Evolutionary conservation across 2,329 filamentous ascomycete species (phyloP).

Genomic region (Lizonia empirigonia): DNA sequence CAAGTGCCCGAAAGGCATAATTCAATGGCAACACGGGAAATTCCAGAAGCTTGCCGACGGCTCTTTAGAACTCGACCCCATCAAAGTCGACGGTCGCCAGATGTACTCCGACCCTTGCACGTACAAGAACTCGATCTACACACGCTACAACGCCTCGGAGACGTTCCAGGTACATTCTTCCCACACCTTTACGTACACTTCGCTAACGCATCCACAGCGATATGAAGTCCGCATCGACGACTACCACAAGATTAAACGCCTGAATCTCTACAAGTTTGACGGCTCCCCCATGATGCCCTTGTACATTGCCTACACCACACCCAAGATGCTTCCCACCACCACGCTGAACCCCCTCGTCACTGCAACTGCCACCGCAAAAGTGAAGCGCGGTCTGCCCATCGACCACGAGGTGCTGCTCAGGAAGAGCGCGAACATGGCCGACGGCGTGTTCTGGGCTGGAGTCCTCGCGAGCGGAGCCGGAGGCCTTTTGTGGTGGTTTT

Average conservation of each 20-base stretch:
- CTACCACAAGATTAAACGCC: slow-evolving; percentile 66
- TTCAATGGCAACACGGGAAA: slow-evolving; percentile 76
- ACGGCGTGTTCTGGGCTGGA: slow-evolving; percentile 59
- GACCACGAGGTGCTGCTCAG: slow-evolving; percentile 49
- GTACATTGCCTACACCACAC: slow-evolving; percentile 67
- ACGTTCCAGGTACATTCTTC: slow-evolving; percentile 59
- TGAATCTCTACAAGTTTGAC: slow-evolving; percentile 68
- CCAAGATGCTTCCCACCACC: slow-evolving; percentile 71
- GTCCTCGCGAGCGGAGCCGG: slow-evolving; percentile 55
- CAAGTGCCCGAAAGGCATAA: slow-evolving; percentile 66
- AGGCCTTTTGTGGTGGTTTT: slow-evolving; percentile 55
- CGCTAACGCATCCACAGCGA: slow-evolving; percentile 35
- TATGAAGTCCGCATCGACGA: slow-evolving; percentile 59
- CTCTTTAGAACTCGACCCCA: slow-evolving; percentile 64
- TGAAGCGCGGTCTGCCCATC: slow-evolving; percentile 47
- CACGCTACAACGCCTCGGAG: slow-evolving; percentile 70
- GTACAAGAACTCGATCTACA: slow-evolving; percentile 62
- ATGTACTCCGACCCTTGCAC: slow-evolving; percentile 68
- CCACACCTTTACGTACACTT: neutral
- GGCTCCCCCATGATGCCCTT: slow-evolving; percentile 70
- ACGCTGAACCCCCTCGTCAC: slow-evolving; percentile 64
- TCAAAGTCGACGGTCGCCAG: slow-evolving; percentile 70
- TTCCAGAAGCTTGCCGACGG: slow-evolving; percentile 63
- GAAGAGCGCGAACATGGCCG: slow-evolving; percentile 46
- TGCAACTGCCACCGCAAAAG: slow-evolving; percentile 45